Base-by-base conservation (phyloP, 768 basidiomycete species). In the Leucocoprinus sp. region DNA sequence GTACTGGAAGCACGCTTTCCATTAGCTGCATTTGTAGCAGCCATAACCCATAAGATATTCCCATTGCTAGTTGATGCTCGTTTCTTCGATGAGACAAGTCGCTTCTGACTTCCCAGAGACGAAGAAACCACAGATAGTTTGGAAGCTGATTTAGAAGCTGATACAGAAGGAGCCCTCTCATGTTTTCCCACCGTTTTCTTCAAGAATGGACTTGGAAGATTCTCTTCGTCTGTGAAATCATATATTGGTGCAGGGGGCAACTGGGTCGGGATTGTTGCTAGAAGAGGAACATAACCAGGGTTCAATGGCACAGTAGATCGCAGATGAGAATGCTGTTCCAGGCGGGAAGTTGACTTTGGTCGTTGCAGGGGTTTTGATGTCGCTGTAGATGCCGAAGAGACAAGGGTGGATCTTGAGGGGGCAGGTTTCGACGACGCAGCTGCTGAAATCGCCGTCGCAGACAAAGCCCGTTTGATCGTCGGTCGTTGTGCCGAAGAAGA, bases 161-260 rank as follows among this genome's bases (percentile, higher is more conserved):
- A 40, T 11, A 33, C 37, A 12, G 42, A 21, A 29, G 50, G 23
- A 29, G 28, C 4, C 24, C 42, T 40, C 21, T 22, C 39, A 35
- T 21, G 43, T 38, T 15, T 33, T 41, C 11, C 34, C 37, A 33
- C 42, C 12, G 50, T 61, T 40, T 75, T 69, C 57, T 82, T 84
- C 34, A 91, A 58, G 63, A 91, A 91, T 4, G 88, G 89, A 57
- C 84, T 87, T 0, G 88, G 89, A 0, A 91, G 70, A 59, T 89
- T 90, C 60, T 88, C 87, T 57, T 88, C 88, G 57, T 91, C 86
- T 0, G 69, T 68, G 8, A 83, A 54, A 58, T 89, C 80, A 54
- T 88, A 91, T 48, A 72, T 64, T 3, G 78, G 67, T 3, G 72
- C 51, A 59, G 53, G 18, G 49, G 55, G n/a, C 56, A 54, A 22